Conservation (phyloP, 73 alveolate species). For the Paramecium octaurelia region DNA sequence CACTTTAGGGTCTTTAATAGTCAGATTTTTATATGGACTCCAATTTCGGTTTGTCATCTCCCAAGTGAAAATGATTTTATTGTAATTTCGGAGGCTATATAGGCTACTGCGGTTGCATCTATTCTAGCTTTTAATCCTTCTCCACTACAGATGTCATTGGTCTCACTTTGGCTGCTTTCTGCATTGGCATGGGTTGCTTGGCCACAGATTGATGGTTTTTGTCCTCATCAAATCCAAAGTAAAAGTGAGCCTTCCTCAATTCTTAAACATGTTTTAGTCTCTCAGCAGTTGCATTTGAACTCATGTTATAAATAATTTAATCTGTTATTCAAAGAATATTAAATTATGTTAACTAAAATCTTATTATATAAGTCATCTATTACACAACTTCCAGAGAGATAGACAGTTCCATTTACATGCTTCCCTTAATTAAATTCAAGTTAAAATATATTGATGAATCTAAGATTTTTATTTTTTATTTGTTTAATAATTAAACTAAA, state of each 20-base stretch:
- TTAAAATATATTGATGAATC: not conserved
- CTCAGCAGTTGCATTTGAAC: conserved; percentile 52
- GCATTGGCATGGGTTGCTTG: not conserved
- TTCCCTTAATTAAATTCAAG: no score
- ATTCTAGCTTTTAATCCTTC: not conserved
- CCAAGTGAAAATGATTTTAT: conserved; percentile 46
- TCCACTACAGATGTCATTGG: conserved; percentile 15
- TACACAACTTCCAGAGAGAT: conserved; percentile 90
- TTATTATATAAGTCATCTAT: conserved; percentile 80
- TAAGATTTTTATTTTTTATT: not conserved
- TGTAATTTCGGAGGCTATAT: not conserved
- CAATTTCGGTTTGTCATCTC: conserved; percentile 40
- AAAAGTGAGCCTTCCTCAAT: conserved; percentile 32
- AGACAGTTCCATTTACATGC: conserved; percentile 63
- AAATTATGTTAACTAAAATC: conserved; percentile 78
- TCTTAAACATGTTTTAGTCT: conserved; percentile 28
- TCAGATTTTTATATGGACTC: conserved; percentile 32
- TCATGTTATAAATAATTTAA: not conserved
- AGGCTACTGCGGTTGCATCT: not conserved
- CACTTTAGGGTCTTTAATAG: conserved; percentile 46
- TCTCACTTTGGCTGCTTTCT: conserved; percentile 36
- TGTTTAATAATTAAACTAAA: not conserved
- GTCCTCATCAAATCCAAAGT: conserved; percentile 58
- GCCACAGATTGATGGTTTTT: conserved; percentile 47
- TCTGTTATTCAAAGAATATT: not conserved